These are phyloP conservation scores for Termitomyces sp. DNA, from an alignment of 768 basidiomycete species.

Conservation along the genomic window DNA sequence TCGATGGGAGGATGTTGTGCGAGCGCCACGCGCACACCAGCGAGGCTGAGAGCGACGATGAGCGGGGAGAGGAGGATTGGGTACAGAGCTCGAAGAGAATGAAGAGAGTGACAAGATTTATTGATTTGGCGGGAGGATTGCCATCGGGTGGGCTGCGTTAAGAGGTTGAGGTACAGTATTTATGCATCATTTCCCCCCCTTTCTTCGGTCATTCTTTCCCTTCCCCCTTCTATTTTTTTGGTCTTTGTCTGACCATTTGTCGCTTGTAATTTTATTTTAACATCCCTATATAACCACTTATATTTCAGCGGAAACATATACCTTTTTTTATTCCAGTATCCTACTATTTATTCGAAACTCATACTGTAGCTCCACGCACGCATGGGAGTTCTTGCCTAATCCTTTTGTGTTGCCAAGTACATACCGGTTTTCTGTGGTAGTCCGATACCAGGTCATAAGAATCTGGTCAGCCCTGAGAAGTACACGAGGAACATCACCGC, in stretches of 20 bases:
- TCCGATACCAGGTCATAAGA: too few species aligned
- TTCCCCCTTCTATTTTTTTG: not conserved
- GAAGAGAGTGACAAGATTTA: slow-evolving; percentile 78
- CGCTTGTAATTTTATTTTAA: slow-evolving; percentile 6
- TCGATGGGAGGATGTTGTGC: slow-evolving; percentile 81
- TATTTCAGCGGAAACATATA: not conserved
- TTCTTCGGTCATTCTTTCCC: not conserved
- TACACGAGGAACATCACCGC: not conserved
- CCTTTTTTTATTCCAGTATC: not conserved
- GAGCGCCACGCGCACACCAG: slow-evolving; percentile 65
- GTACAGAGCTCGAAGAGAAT: slow-evolving; percentile 47
- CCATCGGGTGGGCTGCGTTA: slow-evolving; percentile 2
- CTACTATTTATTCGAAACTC: not conserved
- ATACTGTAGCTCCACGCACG: not conserved
- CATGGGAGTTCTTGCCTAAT: not conserved
- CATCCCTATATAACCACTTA: not conserved
- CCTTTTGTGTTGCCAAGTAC: not conserved
- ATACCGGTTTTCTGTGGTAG: not conserved
- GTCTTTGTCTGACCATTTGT: slow-evolving; percentile 2
- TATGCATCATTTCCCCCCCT: not conserved
- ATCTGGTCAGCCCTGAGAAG: too few species aligned
- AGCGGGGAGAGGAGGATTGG: slow-evolving; percentile 25
- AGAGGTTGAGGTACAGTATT: not conserved
- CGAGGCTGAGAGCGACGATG: slow-evolving; percentile 20
- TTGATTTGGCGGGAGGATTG: slow-evolving; percentile 51